Evolutionary conservation across 1,284 basidiomycete species (phyloP), one percentile per base, ranked within the genome.

Genomic region (Rhodotorula glutinis): DNA sequence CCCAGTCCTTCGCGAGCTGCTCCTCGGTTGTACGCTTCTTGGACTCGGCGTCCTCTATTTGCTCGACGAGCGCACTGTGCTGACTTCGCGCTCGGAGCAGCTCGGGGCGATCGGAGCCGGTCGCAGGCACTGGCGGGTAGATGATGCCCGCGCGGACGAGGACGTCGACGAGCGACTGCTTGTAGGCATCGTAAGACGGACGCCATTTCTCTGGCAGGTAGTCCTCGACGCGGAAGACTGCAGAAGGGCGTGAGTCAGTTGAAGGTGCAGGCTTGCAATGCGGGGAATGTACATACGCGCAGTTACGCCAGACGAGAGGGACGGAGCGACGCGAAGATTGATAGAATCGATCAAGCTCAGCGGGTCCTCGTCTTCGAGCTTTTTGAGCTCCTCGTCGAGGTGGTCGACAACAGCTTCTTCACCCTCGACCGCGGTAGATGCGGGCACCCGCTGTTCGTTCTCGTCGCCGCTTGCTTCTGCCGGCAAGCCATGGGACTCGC

Each of bases 201-300:
- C 89, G 78, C 19, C 93, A 73, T 4, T 85, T 81, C 66, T 96
- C 92, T 4, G 95, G 96, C 46, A 98, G 82, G 80, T 97, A 97
- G 38, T 89, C 85, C 55, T 88, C 83, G 40, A 94, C 75, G 66
- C 91, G 85, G 80, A 89, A 91, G 55, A 95, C 92, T 93, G 77
- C 21, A 65, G 19, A 43, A 17, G 17, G 23, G 14, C 8, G 11
- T 27, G 2, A 13, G 53, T 59, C 17, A 56, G 57, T n/a, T n/a
- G n/a, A n/a, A n/a, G n/a, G n/a, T n/a, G n/a, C n/a, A n/a, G n/a
- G n/a, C n/a, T n/a, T n/a, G n/a, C n/a, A n/a, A n/a, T n/a, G n/a
- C n/a, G n/a, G n/a, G n/a, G n/a, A n/a, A n/a, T n/a, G n/a, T n/a
- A 67, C 74, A 49, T 27, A 75, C 74, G 58, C 29, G 55, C 58